Conservation (phyloP, 345 rosid species). For the Crucihimalaya himalaica region DNA sequence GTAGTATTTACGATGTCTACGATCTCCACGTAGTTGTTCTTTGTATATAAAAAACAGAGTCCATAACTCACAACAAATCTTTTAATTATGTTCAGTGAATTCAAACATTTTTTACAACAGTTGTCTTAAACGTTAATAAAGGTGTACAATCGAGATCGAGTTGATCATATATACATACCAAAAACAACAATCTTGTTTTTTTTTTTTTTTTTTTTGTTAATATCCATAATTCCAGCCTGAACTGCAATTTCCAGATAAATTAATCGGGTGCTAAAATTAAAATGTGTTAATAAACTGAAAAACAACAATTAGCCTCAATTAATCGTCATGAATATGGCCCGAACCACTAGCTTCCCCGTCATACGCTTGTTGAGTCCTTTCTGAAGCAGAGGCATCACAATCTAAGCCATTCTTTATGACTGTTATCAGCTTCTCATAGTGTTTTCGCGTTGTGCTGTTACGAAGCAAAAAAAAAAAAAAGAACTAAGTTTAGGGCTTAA, state of each 20-base stretch:
- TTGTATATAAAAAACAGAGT: no score
- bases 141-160: no score
- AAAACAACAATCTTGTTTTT: neutral
- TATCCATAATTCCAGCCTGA: neutral
- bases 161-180: no score
- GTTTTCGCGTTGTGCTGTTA: constrained; percentile 63
- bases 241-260: neutral
- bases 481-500: neutral
- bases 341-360: constrained; percentile 21
- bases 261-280: neutral
- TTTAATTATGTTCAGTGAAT: no score
- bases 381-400: constrained; percentile 35
- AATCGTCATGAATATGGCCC: constrained; percentile 5
- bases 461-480: neutral
- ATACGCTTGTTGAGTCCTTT: neutral
- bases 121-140: no score
- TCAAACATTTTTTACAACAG: no score
- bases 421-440: constrained; percentile 66
- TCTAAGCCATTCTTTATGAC: constrained; percentile 70
- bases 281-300: neutral
- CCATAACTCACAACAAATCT: no score
- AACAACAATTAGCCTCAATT: neutral
- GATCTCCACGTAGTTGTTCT: no score
- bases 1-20: no score
- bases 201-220: no score